Conservation (phyloP, 495 filamentous ascomycete species). For the Xylaria sp. region DNA sequence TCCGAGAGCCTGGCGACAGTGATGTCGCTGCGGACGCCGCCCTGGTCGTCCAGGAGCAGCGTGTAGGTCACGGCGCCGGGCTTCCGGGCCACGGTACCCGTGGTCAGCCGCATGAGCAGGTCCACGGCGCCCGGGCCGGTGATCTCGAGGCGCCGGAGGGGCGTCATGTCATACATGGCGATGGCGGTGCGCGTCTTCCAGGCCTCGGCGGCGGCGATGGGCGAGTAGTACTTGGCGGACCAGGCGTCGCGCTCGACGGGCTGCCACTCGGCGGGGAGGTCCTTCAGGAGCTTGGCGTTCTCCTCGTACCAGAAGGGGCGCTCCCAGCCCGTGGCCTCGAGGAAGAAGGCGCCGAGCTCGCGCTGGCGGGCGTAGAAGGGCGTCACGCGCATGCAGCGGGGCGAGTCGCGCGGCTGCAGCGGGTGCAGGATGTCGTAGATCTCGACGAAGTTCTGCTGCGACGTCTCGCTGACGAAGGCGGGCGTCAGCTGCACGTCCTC, state of each 20-base stretch:
- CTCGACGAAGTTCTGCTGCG: conserved; percentile 59
- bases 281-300: conserved; percentile 50
- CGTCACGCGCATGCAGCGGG: conserved; percentile 53
- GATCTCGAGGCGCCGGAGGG: conserved; percentile 57
- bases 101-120: conserved; percentile 55
- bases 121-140: conserved; percentile 52
- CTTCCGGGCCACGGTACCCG: conserved; percentile 47
- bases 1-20: conserved; percentile 46
- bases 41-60: conserved; percentile 52
- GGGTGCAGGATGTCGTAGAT: conserved; percentile 62
- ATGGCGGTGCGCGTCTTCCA: conserved; percentile 61
- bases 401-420: conserved; percentile 54
- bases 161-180: conserved; percentile 62
- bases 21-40: conserved; percentile 40
- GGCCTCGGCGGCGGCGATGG: conserved; percentile 57
- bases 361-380: conserved; percentile 54
- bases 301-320: conserved; percentile 60
- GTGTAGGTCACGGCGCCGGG: conserved; percentile 52
- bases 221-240: conserved; percentile 54
- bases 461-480: conserved; percentile 55
- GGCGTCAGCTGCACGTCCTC: conserved; percentile 55
- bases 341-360: conserved; percentile 57
- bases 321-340: conserved; percentile 59
- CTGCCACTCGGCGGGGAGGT: conserved; percentile 52
- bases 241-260: conserved; percentile 55